Evolutionary conservation across 495 filamentous ascomycete species (phyloP), one percentile per base, ranked within the genome.

Genomic region (Aspergillus ostianus): DNA sequence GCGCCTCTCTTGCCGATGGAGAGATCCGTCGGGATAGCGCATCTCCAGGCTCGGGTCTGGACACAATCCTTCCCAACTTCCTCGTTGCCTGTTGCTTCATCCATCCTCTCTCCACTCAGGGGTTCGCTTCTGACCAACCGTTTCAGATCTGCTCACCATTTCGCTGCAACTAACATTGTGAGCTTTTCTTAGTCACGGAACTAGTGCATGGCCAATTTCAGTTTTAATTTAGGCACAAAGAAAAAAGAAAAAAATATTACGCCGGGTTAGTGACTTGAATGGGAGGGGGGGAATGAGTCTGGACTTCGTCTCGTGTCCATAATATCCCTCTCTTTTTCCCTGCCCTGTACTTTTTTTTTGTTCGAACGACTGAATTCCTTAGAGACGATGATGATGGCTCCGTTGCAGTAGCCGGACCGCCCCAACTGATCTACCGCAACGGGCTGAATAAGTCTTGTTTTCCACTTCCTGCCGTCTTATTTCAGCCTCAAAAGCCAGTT

Each of bases 171-270:
- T 46, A 56, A 56, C 44, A 30, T 30, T 30, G 15, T 17, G 36
- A 41, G 36, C 36, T 41, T 49, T 44, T 26, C 54, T 56, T 47
- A 56, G 54, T 18, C 54, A 46, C 45, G 32, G 45, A 26, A 46
- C 54, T 56, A 56, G 54, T 49, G 58, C 46, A 58, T 61, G 61
- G 55, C 57, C 52, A 54, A 23, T 27, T 48, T 54, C 51, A 46
- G 26, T 51, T 41, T 59, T 61, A 61, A 64, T 61, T 58, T 64
- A 32, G 61, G 44, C 62, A 60, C 51, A 53, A 58, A 64, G 50
- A 47, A 55, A 26, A 47, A 47, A 55, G 41, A 47, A 55, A 55
- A 56, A 56, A 56, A 6, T 12, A 36, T 23, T 45, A 7, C 44
- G 20, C 50, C 26, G 19, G 8, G 50, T 52, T 27, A 23, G 50